A percentile compares a stretch with the other conserved stretches of the same genome.
Conservation (phyloP, 225 moss, liverwort and hornwort species). For the Pseudisothecium myosuroides region DNA sequence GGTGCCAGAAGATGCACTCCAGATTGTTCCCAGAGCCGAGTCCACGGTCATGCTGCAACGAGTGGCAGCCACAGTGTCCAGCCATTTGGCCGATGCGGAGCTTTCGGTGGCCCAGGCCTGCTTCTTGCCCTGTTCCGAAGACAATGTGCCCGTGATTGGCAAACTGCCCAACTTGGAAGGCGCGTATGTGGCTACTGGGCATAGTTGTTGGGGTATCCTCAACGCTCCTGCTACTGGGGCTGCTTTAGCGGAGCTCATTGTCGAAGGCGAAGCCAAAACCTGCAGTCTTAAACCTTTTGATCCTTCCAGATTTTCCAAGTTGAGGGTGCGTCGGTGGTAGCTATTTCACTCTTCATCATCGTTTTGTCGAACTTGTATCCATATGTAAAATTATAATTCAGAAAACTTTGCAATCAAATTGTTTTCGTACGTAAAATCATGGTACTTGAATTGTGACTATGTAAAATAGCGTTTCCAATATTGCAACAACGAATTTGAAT, state of each 20-base stretch:
- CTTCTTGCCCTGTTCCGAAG: slow-evolving; percentile 90
- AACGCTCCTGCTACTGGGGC: slow-evolving; percentile 93
- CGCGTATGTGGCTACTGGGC: slow-evolving; percentile 82
- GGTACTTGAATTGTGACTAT: background rate
- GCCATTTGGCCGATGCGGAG: slow-evolving; percentile 58
- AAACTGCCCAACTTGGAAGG: slow-evolving; percentile 59
- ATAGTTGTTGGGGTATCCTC: slow-evolving; percentile 96
- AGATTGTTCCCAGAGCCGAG: slow-evolving; percentile 41
- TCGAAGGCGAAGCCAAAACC: slow-evolving; percentile 46
- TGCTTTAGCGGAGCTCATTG: slow-evolving; percentile 81
- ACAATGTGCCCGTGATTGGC: slow-evolving; percentile 78
- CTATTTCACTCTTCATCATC: background rate
- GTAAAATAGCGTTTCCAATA: background rate
- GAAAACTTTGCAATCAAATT: background rate
- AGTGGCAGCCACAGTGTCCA: slow-evolving; percentile 75
- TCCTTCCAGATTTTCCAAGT: slow-evolving; percentile 54
- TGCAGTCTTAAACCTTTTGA: slow-evolving; percentile 68
- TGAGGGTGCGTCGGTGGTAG: slow-evolving; percentile 11
- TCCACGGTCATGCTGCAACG: slow-evolving; percentile 56
- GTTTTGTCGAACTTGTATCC: background rate
- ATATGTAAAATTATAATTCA: background rate
- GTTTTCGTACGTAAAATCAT: background rate
- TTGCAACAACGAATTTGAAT: background rate
- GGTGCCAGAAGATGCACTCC: slow-evolving; percentile 53
- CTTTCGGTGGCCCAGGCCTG: slow-evolving; percentile 69